Percentiles rank a stretch among this genome's conserved stretches.
These are phyloP conservation scores for Fistulifera pelliculosa DNA, from an alignment of 108 stramenopile species.

Conservation along the genomic window DNA sequence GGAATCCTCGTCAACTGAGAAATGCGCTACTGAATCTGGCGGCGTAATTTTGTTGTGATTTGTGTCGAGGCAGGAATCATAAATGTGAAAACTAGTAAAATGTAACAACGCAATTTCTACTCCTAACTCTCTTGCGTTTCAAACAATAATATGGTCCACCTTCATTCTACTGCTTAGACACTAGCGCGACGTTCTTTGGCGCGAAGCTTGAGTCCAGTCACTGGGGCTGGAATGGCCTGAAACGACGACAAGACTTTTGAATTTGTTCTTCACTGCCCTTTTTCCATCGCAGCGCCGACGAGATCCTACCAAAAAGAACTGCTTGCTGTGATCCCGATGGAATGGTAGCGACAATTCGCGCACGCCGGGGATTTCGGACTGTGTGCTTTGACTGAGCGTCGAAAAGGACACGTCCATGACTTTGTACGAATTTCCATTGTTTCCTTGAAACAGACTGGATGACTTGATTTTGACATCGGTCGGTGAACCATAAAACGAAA, in stretches of 20 bases:
- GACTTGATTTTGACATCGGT: slow-evolving; percentile 74
- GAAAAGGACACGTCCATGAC: slow-evolving; percentile 62
- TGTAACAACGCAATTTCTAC: too few species aligned
- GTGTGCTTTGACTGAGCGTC: slow-evolving; percentile 58
- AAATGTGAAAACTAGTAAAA: too few species aligned
- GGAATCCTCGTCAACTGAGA: too few species aligned
- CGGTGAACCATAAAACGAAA: slow-evolving; percentile 75
- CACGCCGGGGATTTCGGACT: slow-evolving; percentile 68
- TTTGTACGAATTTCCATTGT: slow-evolving; percentile 15
- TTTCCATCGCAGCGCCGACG: slow-evolving; percentile 54
- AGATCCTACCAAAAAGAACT: slow-evolving; percentile 63
- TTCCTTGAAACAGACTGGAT: slow-evolving; percentile 3
- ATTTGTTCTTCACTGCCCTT: slow-evolving; percentile 44
- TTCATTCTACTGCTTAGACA: too few species aligned
- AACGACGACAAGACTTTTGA: slow-evolving; percentile 41
- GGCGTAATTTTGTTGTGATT: too few species aligned
- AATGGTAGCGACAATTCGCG: slow-evolving; percentile 59
- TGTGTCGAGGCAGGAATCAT: too few species aligned
- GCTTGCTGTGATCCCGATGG: slow-evolving; percentile 59
- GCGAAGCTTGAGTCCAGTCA: slow-evolving; percentile 47
- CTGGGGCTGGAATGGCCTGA: slow-evolving; percentile 51
- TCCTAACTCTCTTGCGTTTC: too few species aligned
- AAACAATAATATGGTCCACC: too few species aligned
- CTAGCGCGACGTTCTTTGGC: slow-evolving; percentile 31
- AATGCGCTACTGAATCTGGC: too few species aligned